Conservation (phyloP, 805 yeast genomes). For the Candida jianshihensis region DNA sequence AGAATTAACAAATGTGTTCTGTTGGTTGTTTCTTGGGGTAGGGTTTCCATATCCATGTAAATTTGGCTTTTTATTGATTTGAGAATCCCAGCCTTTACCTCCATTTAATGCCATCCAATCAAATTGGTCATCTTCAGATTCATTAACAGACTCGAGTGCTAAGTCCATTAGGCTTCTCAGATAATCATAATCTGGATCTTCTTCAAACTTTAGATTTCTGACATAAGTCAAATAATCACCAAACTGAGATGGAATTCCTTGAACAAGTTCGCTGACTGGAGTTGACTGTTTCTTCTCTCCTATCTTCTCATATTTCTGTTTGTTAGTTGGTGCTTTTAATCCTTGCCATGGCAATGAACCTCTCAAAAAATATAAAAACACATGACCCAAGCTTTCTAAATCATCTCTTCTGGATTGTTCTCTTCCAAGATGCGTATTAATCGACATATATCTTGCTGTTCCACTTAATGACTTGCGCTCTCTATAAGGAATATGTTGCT, state of each 20-base stretch:
- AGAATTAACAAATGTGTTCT: neutral
- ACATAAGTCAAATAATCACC: conserved; percentile 68
- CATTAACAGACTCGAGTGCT: conserved; percentile 50
- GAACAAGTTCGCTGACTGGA: conserved; percentile 50
- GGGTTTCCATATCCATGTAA: conserved; percentile 79
- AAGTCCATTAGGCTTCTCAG: conserved; percentile 54
- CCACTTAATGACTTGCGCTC: conserved; percentile 78
- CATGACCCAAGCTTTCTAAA: conserved; percentile 76
- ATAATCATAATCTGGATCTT: conserved; percentile 72
- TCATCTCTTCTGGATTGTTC: conserved; percentile 83
- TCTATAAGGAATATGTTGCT: conserved; percentile 76
- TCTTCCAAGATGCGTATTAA: conserved; percentile 80
- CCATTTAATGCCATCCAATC: conserved; percentile 80
- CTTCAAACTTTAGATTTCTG: conserved; percentile 65
- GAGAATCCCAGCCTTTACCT: conserved; percentile 78
- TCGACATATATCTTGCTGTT: conserved; percentile 83
- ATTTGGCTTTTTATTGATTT: conserved; percentile 70
- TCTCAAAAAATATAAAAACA: conserved; percentile 68
- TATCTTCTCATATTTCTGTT: conserved; percentile 75
- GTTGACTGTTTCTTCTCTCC: conserved; percentile 75
- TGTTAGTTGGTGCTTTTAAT: conserved; percentile 81
- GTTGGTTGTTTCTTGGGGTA: conserved; percentile 33
- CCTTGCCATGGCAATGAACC: conserved; percentile 90
- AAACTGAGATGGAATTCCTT: conserved; percentile 64
- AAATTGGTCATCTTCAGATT: conserved; percentile 58